Evolutionary conservation across 2,329 filamentous ascomycete species (phyloP).

Genomic region (Ramichloridium luteum): DNA sequence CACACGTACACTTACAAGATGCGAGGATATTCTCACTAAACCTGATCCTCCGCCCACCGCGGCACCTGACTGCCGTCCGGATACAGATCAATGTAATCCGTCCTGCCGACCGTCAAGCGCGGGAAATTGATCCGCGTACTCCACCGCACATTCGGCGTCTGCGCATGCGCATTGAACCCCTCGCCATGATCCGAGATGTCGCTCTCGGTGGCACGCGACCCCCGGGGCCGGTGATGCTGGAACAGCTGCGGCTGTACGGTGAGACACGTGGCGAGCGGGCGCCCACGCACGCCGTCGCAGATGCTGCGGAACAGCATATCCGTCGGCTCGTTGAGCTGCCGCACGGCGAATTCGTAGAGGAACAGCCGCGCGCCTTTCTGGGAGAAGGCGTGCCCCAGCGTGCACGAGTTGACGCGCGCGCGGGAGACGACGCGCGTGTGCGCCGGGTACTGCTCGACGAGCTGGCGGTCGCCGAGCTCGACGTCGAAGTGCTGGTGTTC

Average conservation of each 20-base stretch:
- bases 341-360: slow-evolving; percentile 34
- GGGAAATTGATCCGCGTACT: slow-evolving; percentile 33
- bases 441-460: slow-evolving; percentile 10
- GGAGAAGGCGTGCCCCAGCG: slow-evolving; percentile 35
- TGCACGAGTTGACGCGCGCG: slow-evolving; percentile 30
- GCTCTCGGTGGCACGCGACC: slow-evolving; percentile 24
- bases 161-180: slow-evolving; percentile 20
- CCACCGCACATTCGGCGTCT: slow-evolving; percentile 29
- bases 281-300: slow-evolving; percentile 19
- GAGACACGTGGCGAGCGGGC: slow-evolving; percentile 29
- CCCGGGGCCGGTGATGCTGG: slow-evolving; percentile 34
- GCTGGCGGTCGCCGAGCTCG: slow-evolving; percentile 14
- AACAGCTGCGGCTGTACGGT: slow-evolving; percentile 34
- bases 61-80: slow-evolving; percentile 8
- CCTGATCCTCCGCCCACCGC: not conserved
- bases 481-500: slow-evolving; percentile 12
- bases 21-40: too few relatives aligned
- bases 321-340: slow-evolving; percentile 28
- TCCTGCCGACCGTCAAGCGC: slow-evolving; percentile 26
- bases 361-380: slow-evolving; percentile 34
- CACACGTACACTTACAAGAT: too few relatives aligned
- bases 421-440: slow-evolving; percentile 37
- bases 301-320: slow-evolving; percentile 24
- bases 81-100: slow-evolving; percentile 20
- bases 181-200: slow-evolving; percentile 28